Conservation (phyloP, 805 yeast genomes). For the Sugiyamaella mastotermitis region DNA sequence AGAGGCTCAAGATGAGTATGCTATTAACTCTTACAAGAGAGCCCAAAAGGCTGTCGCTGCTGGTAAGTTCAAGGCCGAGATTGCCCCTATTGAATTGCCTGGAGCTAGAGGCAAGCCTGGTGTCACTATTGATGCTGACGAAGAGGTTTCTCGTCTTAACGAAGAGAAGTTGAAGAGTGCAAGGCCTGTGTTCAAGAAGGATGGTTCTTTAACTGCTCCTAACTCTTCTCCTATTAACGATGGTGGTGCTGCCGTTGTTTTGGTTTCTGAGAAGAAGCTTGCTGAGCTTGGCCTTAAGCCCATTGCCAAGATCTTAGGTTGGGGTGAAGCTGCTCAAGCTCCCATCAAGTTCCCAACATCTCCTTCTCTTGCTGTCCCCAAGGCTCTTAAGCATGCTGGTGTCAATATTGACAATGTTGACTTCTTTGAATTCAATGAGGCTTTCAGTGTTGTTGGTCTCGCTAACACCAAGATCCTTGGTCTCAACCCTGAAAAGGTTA, state of each 20-base stretch:
- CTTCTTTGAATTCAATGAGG: constrained; percentile 94
- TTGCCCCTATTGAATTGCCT: constrained; percentile 81
- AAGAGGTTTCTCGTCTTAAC: constrained; percentile 74
- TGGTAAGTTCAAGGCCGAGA: constrained; percentile 79
- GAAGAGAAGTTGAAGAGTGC: constrained; percentile 73
- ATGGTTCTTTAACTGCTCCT: constrained; percentile 96
- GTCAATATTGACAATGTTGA: constrained; percentile 63
- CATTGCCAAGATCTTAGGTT: constrained; percentile 79
- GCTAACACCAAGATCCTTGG: constrained; percentile 71
- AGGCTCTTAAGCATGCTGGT: constrained; percentile 86
- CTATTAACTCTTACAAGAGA: constrained; percentile 76
- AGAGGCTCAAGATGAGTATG: constrained; percentile 85
- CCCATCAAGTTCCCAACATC: constrained; percentile 96
- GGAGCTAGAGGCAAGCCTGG: constrained; percentile 88
- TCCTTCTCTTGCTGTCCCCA: constrained; percentile 91
- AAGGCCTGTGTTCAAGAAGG: constrained; percentile 91
- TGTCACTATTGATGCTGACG: constrained; percentile 64
- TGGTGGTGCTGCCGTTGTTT: constrained; percentile 93
- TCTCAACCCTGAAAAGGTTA: constrained; percentile 62
- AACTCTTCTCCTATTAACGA: constrained; percentile 95
- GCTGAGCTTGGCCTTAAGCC: constrained; percentile 85
- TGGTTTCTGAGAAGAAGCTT: constrained; percentile 79
- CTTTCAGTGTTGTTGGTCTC: constrained; percentile 36
- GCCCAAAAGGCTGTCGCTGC: constrained; percentile 74
- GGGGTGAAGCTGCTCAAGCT: constrained; percentile 98